Evolutionary conservation across 75 land plant genomes (phyloP).

Genomic region (Sequoiadendron giganteum): DNA sequence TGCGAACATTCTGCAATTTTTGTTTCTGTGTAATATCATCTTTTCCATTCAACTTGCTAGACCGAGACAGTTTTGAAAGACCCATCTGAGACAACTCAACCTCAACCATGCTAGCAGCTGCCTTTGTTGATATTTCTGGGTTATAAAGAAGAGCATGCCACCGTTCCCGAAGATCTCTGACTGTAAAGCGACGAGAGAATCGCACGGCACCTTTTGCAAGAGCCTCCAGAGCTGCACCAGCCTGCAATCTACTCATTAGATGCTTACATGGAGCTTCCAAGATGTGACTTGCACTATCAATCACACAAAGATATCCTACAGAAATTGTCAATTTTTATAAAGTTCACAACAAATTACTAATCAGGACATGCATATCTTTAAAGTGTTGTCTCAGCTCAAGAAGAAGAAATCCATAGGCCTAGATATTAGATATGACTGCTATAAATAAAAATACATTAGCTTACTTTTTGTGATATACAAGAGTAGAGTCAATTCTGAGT

Average conservation of each 20-base stretch:
- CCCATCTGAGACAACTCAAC: constrained; percentile 35
- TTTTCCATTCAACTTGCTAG: constrained; percentile 31
- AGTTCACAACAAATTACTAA: not conserved
- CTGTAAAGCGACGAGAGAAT: constrained; percentile 73
- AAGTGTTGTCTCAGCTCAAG: not conserved
- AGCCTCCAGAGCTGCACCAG: constrained; percentile 95
- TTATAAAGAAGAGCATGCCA: constrained; percentile 91
- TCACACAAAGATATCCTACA: constrained; percentile 7
- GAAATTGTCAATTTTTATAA: not conserved
- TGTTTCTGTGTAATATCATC: constrained; percentile 23
- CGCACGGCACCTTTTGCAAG: constrained; percentile 93
- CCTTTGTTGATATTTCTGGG: constrained; percentile 65
- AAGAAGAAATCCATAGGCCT: not conserved
- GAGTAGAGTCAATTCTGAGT: not conserved
- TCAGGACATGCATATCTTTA: not conserved
- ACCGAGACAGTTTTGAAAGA: constrained; percentile 25
- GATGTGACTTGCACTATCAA: not conserved
- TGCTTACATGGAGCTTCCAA: not conserved
- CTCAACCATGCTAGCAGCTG: constrained; percentile 63
- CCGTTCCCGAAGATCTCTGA: constrained; percentile 74
- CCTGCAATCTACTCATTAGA: constrained; percentile 38
- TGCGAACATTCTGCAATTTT: constrained; percentile 46
- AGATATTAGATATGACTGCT: not conserved
- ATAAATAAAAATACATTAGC: not conserved
- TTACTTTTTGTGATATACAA: not conserved